Evolutionary conservation across 148 eudicot genomes (phyloP).

Genomic region (Heliosperma pusillum): DNA sequence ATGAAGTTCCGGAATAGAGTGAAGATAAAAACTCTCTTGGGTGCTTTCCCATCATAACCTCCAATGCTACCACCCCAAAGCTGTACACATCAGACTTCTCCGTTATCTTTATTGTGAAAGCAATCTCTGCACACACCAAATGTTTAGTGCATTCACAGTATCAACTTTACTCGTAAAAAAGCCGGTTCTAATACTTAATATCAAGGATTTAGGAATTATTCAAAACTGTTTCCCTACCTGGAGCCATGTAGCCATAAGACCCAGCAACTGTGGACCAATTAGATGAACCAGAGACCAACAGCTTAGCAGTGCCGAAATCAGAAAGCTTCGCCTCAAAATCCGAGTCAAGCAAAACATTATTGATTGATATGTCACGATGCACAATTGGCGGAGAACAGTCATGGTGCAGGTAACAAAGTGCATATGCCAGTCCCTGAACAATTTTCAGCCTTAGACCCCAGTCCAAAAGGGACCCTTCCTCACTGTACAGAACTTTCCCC

Average conservation of each 20-base stretch:
- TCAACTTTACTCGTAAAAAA: background rate
- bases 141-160: background rate
- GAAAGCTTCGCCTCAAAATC: conserved; percentile 67
- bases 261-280: conserved; percentile 66
- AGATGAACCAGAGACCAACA: conserved; percentile 44
- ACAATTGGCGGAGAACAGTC: conserved; percentile 72
- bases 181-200: no score
- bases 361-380: conserved; percentile 70
- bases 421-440: conserved; percentile 24
- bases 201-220: no score
- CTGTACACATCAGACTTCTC: conserved; percentile 66
- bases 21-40: conserved; percentile 35
- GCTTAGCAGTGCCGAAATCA: conserved; percentile 69
- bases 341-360: conserved; percentile 56
- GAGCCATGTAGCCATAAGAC: conserved; percentile 89
- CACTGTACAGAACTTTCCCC: conserved; percentile 22
- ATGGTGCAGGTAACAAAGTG: conserved; percentile 44
- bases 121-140: conserved; percentile 20
- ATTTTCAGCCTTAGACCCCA: conserved; percentile 31
- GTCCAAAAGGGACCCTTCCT: conserved; percentile 16
- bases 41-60: conserved; percentile 62
- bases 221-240: conserved; percentile 31
- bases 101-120: conserved; percentile 25
- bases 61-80: conserved; percentile 64
- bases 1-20: background rate